These are phyloP conservation scores for Tulasnella sp. DNA, from an alignment of 768 basidiomycete genomes.

Conservation along the genomic window DNA sequence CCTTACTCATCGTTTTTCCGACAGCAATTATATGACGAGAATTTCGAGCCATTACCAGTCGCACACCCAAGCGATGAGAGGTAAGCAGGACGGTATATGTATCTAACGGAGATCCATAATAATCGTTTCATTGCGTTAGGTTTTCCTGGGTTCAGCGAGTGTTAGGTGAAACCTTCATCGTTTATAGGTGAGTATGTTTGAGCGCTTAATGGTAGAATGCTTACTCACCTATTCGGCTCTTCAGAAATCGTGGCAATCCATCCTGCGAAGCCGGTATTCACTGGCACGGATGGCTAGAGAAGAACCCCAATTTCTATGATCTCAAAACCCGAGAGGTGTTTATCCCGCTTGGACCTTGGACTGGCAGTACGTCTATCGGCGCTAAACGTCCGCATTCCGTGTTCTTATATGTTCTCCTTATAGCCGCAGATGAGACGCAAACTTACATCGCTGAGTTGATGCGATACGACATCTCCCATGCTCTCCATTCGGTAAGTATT, in stretches of 20 bases:
- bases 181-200: background rate
- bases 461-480: background rate
- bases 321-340: background rate
- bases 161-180: background rate
- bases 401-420: background rate
- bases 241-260: background rate
- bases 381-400: background rate
- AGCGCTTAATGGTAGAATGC: no score
- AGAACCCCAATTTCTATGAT: slow-evolving; percentile 8
- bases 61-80: background rate
- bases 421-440: background rate
- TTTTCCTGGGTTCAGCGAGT: slow-evolving; percentile 8
- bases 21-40: slow-evolving; percentile 6
- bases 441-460: background rate
- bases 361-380: background rate
- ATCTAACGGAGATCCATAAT: background rate
- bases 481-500: slow-evolving; percentile 2
- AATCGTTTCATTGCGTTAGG: background rate
- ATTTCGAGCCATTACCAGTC: slow-evolving; percentile 10
- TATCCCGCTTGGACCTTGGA: slow-evolving; percentile 6
- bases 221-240: background rate
- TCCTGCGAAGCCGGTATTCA: background rate
- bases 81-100: slow-evolving; percentile 1
- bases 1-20: no score
- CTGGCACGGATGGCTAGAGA: slow-evolving; percentile 5